phyloP scores from a whole-genome alignment of 2,329 filamentous ascomycete genomes.

The Lecanoromycetidae sp. region DNA sequence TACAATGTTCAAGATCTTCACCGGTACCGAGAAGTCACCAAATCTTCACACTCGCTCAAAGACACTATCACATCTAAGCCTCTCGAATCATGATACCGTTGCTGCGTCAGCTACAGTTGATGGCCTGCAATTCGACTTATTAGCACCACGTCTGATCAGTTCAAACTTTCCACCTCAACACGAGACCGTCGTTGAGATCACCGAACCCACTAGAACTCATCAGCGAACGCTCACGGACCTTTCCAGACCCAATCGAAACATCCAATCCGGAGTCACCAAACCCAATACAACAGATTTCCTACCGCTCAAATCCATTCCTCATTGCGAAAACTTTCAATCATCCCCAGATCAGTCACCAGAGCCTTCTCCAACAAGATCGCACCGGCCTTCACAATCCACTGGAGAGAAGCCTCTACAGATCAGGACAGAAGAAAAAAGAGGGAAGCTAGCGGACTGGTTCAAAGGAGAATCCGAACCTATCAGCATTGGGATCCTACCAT shows the following conservation, averaged over 20 bases:
- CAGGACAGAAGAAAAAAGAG: constrained; percentile 21
- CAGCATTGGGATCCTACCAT: constrained; percentile 31
- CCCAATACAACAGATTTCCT: neutral
- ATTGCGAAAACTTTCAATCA: neutral
- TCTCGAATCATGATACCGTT: neutral
- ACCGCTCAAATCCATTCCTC: neutral
- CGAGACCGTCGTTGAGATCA: neutral
- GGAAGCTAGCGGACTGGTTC: constrained; percentile 39
- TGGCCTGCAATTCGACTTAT: neutral
- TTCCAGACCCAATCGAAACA: neutral
- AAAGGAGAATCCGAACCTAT: constrained; percentile 41
- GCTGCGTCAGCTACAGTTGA: neutral
- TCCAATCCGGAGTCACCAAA: neutral
- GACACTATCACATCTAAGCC: neutral
- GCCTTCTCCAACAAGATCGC: neutral
- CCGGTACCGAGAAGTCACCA: neutral
- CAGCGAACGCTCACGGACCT: neutral
- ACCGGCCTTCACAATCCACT: neutral
- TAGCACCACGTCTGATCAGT: neutral
- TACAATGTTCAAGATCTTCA: neutral
- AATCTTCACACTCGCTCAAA: neutral
- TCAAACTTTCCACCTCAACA: neutral
- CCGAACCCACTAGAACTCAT: neutral
- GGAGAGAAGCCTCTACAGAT: neutral
- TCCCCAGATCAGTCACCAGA: neutral